Evolutionary conservation across 305 asterid genomes (phyloP).

Genomic region (Rubia peregrina): DNA sequence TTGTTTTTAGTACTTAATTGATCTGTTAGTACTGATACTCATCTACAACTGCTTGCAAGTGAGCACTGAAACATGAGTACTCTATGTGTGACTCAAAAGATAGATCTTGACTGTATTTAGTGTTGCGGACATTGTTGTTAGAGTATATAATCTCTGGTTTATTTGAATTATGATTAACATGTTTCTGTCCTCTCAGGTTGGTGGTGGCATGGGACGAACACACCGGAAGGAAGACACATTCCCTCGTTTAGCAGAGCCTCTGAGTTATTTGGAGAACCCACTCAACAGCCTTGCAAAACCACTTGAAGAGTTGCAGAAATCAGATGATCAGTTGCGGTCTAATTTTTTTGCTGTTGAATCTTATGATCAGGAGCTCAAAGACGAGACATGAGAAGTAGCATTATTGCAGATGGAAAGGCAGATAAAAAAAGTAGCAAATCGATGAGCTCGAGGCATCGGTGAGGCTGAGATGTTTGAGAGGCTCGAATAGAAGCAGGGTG

Average conservation of each 20-base stretch:
- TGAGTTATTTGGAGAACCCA: slow-evolving; percentile 59
- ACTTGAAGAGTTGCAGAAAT: slow-evolving; percentile 65
- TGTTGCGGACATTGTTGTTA: background rate
- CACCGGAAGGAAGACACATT: slow-evolving; percentile 79
- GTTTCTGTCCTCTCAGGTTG: slow-evolving; percentile 53
- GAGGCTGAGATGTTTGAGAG: too few relatives aligned
- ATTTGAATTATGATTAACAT: slow-evolving; percentile 10
- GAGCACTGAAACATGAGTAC: slow-evolving; percentile 28
- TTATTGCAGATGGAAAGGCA: too few relatives aligned
- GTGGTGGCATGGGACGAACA: slow-evolving; percentile 99
- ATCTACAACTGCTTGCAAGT: background rate
- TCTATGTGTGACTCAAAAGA: slow-evolving; percentile 36
- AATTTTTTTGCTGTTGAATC: too few relatives aligned
- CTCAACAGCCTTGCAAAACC: slow-evolving; percentile 80
- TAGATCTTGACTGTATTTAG: too few relatives aligned
- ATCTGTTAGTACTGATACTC: slow-evolving; percentile 86
- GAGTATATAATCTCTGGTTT: slow-evolving; percentile 11
- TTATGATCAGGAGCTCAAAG: too few relatives aligned
- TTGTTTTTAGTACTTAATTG: slow-evolving; percentile 52
- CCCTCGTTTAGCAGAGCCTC: slow-evolving; percentile 78
- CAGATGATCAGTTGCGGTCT: slow-evolving; percentile 50
- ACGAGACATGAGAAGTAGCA: too few relatives aligned
- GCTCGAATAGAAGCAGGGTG: too few relatives aligned
- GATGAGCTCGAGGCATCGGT: background rate
- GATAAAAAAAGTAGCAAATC: too few relatives aligned